Evolutionary conservation across 352 stramenopile genomes (phyloP).

Genomic region (Phytophthora ohioensis): DNA sequence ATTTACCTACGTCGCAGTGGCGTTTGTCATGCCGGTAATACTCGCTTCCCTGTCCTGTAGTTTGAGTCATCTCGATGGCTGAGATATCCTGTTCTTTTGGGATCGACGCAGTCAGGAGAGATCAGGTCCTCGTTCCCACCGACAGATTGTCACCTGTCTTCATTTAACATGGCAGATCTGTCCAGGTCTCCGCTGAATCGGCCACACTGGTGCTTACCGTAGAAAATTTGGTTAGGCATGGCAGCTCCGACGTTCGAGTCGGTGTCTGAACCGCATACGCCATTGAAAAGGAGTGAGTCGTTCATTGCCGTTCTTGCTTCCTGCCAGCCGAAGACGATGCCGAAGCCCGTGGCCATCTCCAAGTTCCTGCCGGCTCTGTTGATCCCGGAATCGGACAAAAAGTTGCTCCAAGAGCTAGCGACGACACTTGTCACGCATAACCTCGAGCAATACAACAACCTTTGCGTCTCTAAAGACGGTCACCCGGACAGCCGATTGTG

Average conservation of each 20-base stretch:
- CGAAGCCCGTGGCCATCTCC: conserved; percentile 33
- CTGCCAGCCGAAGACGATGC: conserved; percentile 29
- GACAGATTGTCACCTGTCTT: not conserved
- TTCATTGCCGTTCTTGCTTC: conserved; percentile 22
- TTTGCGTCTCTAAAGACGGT: conserved; percentile 41
- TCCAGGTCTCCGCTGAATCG: conserved; percentile 25
- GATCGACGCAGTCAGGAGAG: too few relatives aligned
- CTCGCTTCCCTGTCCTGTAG: too few relatives aligned
- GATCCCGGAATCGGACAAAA: conserved; percentile 35
- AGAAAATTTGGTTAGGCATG: conserved; percentile 27
- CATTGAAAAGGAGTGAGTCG: conserved; percentile 8
- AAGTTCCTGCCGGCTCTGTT: conserved; percentile 40
- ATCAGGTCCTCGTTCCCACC: too few relatives aligned
- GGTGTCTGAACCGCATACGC: conserved; percentile 2
- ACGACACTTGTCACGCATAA: conserved; percentile 43
- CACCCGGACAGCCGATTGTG: conserved; percentile 41
- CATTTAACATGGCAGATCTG: conserved; percentile 4
- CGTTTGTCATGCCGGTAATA: too few relatives aligned
- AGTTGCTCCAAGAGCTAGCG: conserved; percentile 34
- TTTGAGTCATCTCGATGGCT: too few relatives aligned
- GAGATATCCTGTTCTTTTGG: too few relatives aligned
- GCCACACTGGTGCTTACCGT: conserved; percentile 11
- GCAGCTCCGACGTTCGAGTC: not conserved
- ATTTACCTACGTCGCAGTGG: too few relatives aligned
- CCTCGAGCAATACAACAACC: conserved; percentile 37